Evolutionary conservation across 306 rosid genomes (phyloP).

Genomic region (Acacia acuminata): DNA sequence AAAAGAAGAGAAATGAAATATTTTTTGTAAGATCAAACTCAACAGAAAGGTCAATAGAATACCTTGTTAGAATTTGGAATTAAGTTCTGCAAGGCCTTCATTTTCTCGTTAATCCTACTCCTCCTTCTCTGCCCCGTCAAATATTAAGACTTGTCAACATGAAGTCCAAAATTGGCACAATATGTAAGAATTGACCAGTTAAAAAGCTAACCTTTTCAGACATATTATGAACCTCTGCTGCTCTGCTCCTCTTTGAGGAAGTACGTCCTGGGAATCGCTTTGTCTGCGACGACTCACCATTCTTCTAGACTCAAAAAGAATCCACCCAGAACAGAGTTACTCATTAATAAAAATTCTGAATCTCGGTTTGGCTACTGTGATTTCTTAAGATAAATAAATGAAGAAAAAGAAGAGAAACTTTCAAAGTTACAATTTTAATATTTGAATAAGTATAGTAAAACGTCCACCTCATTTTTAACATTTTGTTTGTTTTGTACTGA

Average conservation of each 20-base stretch:
- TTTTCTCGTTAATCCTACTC: conserved; percentile 90
- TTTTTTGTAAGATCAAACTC: conserved; percentile 11
- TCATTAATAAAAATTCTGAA: conserved; percentile 26
- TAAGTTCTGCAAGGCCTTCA: conserved; percentile 89
- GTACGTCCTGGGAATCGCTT: conserved; percentile 51
- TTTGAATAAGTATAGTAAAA: conserved; percentile 17
- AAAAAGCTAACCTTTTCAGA: conserved; percentile 76
- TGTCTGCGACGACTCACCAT: conserved; percentile 50
- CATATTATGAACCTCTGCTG: conserved; percentile 91
- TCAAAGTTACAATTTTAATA: background rate
- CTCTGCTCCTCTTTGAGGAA: conserved; percentile 86
- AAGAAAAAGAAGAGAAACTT: background rate
- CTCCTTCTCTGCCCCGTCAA: conserved; percentile 80
- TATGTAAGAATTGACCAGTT: conserved; percentile 10
- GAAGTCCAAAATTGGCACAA: conserved; percentile 23
- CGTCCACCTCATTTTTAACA: background rate
- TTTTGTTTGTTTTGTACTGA: conserved; percentile 1
- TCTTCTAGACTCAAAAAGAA: conserved; percentile 41
- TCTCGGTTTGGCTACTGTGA: conserved; percentile 5
- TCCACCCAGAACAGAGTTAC: conserved; percentile 20
- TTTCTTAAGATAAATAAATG: background rate
- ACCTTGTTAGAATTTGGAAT: conserved; percentile 99
- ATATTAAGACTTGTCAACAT: conserved; percentile 27
- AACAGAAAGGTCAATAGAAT: background rate
- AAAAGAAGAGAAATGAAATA: background rate